Conservation (phyloP, 1,284 basidiomycete species). For the Trametes hirsuta region DNA sequence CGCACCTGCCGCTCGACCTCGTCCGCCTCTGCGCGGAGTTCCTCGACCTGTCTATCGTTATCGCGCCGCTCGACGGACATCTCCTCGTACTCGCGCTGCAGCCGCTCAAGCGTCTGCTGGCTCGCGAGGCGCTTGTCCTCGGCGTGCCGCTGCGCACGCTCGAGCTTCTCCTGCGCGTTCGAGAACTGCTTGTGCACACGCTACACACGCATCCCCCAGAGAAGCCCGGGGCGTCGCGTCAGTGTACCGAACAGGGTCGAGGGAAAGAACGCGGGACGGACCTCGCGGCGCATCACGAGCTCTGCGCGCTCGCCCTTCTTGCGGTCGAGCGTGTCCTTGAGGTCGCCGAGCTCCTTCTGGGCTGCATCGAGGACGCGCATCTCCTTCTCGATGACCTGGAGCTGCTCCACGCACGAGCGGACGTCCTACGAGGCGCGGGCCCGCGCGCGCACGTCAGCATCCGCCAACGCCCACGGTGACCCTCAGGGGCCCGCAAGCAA, state of each 20-base stretch:
- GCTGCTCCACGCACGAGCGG: conserved; percentile 66
- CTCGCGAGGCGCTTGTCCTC: conserved; percentile 74
- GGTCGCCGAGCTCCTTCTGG: conserved; percentile 64
- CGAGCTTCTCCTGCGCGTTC: conserved; percentile 79
- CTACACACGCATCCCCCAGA: conserved; percentile 40
- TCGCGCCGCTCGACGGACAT: conserved; percentile 75
- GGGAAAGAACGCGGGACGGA: conserved; percentile 31
- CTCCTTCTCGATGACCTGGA: conserved; percentile 75
- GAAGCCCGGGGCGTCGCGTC: no score
- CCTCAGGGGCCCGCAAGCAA: background rate
- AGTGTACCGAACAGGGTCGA: background rate
- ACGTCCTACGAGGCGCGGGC: conserved; percentile 53
- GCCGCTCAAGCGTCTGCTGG: conserved; percentile 67
- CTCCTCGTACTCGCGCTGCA: conserved; percentile 76
- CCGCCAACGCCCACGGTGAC: background rate
- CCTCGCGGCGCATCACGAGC: conserved; percentile 68
- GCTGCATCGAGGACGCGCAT: conserved; percentile 59
- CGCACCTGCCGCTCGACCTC: conserved; percentile 64
- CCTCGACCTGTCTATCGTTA: conserved; percentile 76
- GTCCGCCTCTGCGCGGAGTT: conserved; percentile 68
- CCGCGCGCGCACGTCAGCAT: background rate
- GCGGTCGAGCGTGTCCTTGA: conserved; percentile 67
- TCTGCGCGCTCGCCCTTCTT: conserved; percentile 75
- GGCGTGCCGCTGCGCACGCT: conserved; percentile 72
- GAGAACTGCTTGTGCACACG: conserved; percentile 74